Conservation (phyloP, 192 early-diverging fungal species). For the Coemansia sp. region DNA sequence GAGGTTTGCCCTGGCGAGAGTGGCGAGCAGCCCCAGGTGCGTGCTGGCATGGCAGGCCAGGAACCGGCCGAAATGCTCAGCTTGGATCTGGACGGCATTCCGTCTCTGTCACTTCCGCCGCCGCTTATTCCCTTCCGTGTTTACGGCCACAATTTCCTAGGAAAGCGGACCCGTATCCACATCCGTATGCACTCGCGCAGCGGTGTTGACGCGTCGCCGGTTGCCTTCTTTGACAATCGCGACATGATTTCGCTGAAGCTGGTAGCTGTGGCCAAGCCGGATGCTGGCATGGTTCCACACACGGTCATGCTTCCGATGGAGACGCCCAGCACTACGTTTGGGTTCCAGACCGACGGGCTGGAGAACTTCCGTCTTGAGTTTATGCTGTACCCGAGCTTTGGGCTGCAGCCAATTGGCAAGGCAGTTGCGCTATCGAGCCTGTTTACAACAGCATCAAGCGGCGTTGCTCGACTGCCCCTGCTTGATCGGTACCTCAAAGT, state of each 20-base stretch:
- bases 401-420: conserved; percentile 87
- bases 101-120: conserved; percentile 91
- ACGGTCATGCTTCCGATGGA: conserved; percentile 87
- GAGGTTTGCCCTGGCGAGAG: neutral
- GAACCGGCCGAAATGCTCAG: conserved; percentile 42
- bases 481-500: conserved; percentile 90
- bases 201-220: conserved; percentile 25
- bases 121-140: conserved; percentile 98
- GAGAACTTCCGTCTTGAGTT: conserved; percentile 87
- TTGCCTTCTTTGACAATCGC: conserved; percentile 39
- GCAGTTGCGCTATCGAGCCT: conserved; percentile 76
- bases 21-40: neutral
- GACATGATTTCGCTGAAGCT: conserved; percentile 73
- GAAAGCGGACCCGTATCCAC: conserved; percentile 85
- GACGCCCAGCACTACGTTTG: conserved; percentile 67
- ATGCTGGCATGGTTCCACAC: conserved; percentile 84
- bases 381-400: conserved; percentile 96
- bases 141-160: conserved; percentile 97
- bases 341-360: conserved; percentile 77
- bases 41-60: conserved; percentile 9
- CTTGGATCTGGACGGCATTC: conserved; percentile 86
- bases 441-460: conserved; percentile 48
- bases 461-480: conserved; percentile 62
- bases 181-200: conserved; percentile 61
- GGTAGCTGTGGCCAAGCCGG: conserved; percentile 83